Percentiles rank a stretch among this genome's conserved stretches.
Conservation (phyloP, 2,329 filamentous ascomycete species). For the Chrysosporium queenslandicum region DNA sequence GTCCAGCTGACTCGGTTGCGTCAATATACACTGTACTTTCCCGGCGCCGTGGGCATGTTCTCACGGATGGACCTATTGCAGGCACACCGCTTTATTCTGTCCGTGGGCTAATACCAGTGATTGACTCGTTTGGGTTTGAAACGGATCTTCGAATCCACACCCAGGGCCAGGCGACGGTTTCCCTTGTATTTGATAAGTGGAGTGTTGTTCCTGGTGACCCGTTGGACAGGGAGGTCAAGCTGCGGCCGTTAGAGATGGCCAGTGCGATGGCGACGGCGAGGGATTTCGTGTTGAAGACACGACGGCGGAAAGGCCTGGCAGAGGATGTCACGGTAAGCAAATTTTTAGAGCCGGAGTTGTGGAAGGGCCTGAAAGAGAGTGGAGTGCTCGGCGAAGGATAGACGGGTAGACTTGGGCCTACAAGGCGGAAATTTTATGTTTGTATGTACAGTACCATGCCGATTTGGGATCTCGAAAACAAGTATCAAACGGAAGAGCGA, state of each 20-base stretch:
- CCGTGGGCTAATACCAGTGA: conserved; percentile 82
- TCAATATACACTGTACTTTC: conserved; percentile 87
- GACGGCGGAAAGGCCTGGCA: conserved; percentile 81
- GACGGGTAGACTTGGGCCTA: not conserved
- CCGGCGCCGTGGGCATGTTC: conserved; percentile 77
- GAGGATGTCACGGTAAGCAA: conserved; percentile 95
- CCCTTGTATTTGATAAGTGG: conserved; percentile 92
- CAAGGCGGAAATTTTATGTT: not conserved
- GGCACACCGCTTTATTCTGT: conserved; percentile 91
- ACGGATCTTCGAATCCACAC: conserved; percentile 94
- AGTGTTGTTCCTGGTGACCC: conserved; percentile 92
- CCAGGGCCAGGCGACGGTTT: conserved; percentile 81
- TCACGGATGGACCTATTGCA: conserved; percentile 87
- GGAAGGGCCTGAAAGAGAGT: conserved; percentile 76
- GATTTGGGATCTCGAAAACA: not conserved
- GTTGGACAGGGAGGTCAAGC: conserved; percentile 72
- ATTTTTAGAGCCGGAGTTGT: conserved; percentile 90
- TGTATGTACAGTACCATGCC: not conserved
- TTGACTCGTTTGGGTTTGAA: conserved; percentile 96
- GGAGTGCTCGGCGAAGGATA: conserved; percentile 61
- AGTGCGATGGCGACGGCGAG: conserved; percentile 78
- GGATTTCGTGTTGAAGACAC: conserved; percentile 94
- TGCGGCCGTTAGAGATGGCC: conserved; percentile 78
- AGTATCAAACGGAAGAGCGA: too few species aligned
- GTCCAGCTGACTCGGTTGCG: conserved; percentile 77